A percentile compares a stretch with the other conserved stretches of the same genome.
These are phyloP conservation scores for Pseudozyma pruni DNA, from an alignment of 1,284 basidiomycete genomes.

Conservation along the genomic window DNA sequence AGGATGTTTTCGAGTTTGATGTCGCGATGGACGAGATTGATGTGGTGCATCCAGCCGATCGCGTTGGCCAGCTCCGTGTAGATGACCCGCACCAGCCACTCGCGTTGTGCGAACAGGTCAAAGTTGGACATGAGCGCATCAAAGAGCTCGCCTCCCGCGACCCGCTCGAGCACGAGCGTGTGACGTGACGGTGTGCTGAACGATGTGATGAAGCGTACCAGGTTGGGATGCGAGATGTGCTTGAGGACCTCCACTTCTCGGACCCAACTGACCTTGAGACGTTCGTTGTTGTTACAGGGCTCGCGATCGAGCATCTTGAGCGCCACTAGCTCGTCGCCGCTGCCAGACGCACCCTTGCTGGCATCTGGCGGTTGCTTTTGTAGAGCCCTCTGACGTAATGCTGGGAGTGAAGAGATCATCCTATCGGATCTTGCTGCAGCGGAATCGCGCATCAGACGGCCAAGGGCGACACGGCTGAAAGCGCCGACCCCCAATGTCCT, in stretches of 20 bases:
- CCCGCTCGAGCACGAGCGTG: constrained; percentile 81
- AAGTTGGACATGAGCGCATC: constrained; percentile 77
- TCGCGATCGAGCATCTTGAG: constrained; percentile 83
- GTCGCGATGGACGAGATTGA: constrained; percentile 88
- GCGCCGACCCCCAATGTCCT: constrained; percentile 64
- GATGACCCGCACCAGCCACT: constrained; percentile 77
- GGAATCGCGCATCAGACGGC: constrained; percentile 21
- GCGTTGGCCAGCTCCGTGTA: constrained; percentile 83
- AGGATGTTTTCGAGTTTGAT: constrained; percentile 84
- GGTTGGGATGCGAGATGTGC: constrained; percentile 85
- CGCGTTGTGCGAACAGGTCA: constrained; percentile 71
- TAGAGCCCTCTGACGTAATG: constrained; percentile 32
- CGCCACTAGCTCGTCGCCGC: constrained; percentile 74
- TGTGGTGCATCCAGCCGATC: constrained; percentile 88
- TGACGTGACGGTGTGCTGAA: constrained; percentile 81
- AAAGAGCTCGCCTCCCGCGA: constrained; percentile 85
- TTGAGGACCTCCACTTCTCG: constrained; percentile 87
- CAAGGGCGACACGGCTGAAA: constrained; percentile 64
- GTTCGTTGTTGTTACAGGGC: constrained; percentile 73
- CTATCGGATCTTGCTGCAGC: constrained; percentile 3
- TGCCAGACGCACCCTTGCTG: background rate
- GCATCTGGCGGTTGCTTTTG: constrained; percentile 4
- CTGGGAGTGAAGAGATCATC: constrained; percentile 30
- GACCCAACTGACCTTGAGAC: constrained; percentile 84
- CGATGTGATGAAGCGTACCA: constrained; percentile 79